A percentile compares a stretch with the other conserved stretches of the same genome.
Conservation (phyloP, 164 flowering plant species). For the Cinnamomum micranthum region DNA sequence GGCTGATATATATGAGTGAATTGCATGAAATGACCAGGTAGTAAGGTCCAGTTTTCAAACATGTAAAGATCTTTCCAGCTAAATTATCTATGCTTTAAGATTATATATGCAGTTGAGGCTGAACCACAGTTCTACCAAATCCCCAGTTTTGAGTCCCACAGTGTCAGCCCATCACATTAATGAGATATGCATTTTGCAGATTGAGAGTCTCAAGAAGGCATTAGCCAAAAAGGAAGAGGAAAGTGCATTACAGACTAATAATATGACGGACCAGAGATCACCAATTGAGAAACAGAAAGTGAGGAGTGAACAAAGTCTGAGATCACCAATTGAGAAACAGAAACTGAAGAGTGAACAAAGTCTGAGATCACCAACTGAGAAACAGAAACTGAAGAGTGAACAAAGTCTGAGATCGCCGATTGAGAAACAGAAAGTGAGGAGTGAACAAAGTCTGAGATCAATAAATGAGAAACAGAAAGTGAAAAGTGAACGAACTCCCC, state of each 20-base stretch:
- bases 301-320: conserved; percentile 18
- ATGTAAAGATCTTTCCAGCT: neutral
- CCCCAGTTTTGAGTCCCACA: no score
- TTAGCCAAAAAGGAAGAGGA: conserved; percentile 50
- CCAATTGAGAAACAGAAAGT: conserved; percentile 16
- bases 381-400: neutral
- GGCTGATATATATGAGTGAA: neutral
- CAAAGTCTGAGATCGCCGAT: conserved; percentile 14
- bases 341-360: conserved; percentile 20
- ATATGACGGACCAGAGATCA: conserved; percentile 25
- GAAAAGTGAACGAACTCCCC: conserved; percentile 35
- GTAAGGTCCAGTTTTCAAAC: neutral
- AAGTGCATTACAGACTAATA: conserved; percentile 5
- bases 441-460: conserved; percentile 8
- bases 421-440: conserved; percentile 5
- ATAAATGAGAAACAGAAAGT: conserved; percentile 15
- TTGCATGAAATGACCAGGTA: neutral
- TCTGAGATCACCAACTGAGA: conserved; percentile 21
- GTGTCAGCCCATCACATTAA: neutral
- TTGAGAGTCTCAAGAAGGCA: conserved; percentile 71
- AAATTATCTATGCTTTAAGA: neutral
- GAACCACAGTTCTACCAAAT: neutral
- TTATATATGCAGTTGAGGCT: neutral
- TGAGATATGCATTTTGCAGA: conserved; percentile 32
- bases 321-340: no score